Evolutionary conservation across 2,329 filamentous ascomycete genomes (phyloP).

Genomic region (Ilyonectria mors-panacis): DNA sequence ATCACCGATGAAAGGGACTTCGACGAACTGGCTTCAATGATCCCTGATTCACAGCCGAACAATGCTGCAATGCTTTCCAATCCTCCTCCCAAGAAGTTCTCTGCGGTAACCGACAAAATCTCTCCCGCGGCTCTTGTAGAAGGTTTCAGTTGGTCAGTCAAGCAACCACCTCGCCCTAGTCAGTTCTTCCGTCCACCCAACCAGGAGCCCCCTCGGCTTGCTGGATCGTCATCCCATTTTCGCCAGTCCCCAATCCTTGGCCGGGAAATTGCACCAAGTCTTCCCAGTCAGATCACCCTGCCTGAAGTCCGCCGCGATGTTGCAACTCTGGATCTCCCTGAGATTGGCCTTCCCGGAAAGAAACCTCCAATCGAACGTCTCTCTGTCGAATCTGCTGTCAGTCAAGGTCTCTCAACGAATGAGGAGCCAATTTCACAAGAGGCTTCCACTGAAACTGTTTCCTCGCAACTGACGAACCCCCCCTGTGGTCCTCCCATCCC

Average conservation of each 20-base stretch:
- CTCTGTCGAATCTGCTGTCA: neutral
- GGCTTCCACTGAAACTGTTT: too few relatives aligned
- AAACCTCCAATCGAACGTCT: neutral
- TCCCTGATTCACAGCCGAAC: conserved; percentile 32
- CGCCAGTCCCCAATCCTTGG: neutral
- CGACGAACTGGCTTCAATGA: conserved; percentile 20
- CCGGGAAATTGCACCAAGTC: neutral
- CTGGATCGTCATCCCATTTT: conserved; percentile 4
- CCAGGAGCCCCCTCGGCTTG: conserved; percentile 17
- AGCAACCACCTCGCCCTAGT: conserved; percentile 38
- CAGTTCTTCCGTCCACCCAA: conserved; percentile 42
- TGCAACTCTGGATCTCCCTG: conserved; percentile 37
- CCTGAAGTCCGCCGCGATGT: neutral
- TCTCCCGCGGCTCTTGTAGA: conserved; percentile 40
- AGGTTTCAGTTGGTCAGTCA: conserved; percentile 42
- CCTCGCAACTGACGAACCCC: neutral
- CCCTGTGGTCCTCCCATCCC: neutral
- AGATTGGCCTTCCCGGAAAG: conserved; percentile 29
- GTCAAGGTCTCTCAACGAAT: neutral
- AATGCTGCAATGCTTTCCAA: neutral
- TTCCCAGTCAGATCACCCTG: neutral
- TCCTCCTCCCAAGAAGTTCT: conserved; percentile 30
- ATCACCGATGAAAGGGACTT: conserved; percentile 31
- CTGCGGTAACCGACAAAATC: conserved; percentile 37
- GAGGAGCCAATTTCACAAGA: neutral